phyloP scores from a whole-genome alignment of 2,329 filamentous ascomycete species.

The Helminthosporium solani region DNA sequence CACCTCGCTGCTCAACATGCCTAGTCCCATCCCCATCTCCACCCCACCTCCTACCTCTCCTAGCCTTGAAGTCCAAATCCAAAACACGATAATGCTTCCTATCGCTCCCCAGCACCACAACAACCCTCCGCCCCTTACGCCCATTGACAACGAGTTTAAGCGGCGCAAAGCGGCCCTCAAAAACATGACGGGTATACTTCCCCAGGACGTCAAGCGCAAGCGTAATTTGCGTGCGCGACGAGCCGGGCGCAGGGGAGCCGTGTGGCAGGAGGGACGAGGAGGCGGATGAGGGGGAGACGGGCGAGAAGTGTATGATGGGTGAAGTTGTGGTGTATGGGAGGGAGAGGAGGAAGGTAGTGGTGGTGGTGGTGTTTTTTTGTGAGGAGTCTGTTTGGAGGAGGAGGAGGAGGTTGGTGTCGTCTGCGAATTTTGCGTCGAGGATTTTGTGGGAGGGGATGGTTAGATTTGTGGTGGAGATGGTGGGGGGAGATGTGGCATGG shows the following conservation, averaged over 20 bases:
- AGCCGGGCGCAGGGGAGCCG: slow-evolving; percentile 3
- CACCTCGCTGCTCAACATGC: slow-evolving; percentile 5
- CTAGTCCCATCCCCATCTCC: slow-evolving; percentile 4
- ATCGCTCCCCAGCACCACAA: slow-evolving; percentile 58
- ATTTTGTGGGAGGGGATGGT: slow-evolving; percentile 44
- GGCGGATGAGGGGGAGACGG: slow-evolving; percentile 2
- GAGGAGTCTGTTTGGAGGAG: slow-evolving; percentile 49
- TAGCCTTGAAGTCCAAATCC: slow-evolving; percentile 51
- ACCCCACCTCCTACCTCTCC: slow-evolving; percentile 24
- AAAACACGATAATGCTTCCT: slow-evolving; percentile 56
- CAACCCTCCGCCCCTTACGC: slow-evolving; percentile 52
- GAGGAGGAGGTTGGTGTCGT: slow-evolving; percentile 61
- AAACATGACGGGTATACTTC: slow-evolving; percentile 48
- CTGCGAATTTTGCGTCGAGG: slow-evolving; percentile 67
- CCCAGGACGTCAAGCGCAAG: slow-evolving; percentile 11
- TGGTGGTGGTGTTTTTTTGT: slow-evolving; percentile 27
- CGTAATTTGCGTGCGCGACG: slow-evolving; percentile 3
- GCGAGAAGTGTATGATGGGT: slow-evolving; percentile 1
- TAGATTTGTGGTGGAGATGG: slow-evolving; percentile 57
- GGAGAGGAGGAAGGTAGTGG: slow-evolving; percentile 12
- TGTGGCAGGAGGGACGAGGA: slow-evolving; percentile 9
- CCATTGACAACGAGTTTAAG: slow-evolving; percentile 57
- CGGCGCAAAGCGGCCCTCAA: slow-evolving; percentile 52
- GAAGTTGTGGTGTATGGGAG: slow-evolving; percentile 18
- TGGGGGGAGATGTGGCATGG: slow-evolving; percentile 43